Percentiles rank a stretch among this genome's conserved stretches.
Conservation (phyloP, 1,284 basidiomycete genomes). For the Austropuccinia psidii region DNA sequence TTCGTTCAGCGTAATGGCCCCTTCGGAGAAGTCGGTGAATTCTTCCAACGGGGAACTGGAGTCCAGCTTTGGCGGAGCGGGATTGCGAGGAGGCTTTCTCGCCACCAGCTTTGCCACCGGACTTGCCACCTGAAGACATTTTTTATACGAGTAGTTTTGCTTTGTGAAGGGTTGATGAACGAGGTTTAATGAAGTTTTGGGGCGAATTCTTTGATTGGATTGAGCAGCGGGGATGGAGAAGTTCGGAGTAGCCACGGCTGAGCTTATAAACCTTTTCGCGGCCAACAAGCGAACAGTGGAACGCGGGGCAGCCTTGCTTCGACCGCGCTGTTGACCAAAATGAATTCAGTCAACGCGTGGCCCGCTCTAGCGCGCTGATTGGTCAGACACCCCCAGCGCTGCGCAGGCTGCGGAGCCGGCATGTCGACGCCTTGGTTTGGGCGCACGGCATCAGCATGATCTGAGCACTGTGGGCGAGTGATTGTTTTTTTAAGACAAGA, state of each 20-base stretch:
- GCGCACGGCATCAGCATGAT: too few relatives aligned
- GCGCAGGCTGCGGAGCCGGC: neutral
- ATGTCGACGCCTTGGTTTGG: too few relatives aligned
- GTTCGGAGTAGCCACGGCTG: too few relatives aligned
- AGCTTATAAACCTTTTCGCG: too few relatives aligned
- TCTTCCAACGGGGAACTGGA: constrained; percentile 78
- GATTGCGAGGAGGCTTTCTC: constrained; percentile 48
- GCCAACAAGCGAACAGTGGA: too few relatives aligned
- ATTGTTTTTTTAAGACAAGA: too few relatives aligned
- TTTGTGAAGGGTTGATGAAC: neutral
- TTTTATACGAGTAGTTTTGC: neutral
- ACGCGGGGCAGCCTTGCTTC: too few relatives aligned
- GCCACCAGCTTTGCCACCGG: constrained; percentile 36
- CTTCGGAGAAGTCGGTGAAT: constrained; percentile 77
- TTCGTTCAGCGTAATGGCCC: constrained; percentile 72
- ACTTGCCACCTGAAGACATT: constrained; percentile 30
- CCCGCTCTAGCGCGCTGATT: constrained; percentile 22
- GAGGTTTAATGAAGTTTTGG: neutral
- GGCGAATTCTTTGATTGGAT: neutral
- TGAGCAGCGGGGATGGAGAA: neutral
- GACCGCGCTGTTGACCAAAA: too few relatives aligned
- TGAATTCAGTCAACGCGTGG: neutral
- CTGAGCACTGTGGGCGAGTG: too few relatives aligned
- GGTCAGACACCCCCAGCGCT: neutral
- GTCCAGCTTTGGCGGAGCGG: constrained; percentile 70